phyloP scores from a whole-genome alignment of 768 basidiomycete species.

The Sporobolomyces pararoseus region DNA sequence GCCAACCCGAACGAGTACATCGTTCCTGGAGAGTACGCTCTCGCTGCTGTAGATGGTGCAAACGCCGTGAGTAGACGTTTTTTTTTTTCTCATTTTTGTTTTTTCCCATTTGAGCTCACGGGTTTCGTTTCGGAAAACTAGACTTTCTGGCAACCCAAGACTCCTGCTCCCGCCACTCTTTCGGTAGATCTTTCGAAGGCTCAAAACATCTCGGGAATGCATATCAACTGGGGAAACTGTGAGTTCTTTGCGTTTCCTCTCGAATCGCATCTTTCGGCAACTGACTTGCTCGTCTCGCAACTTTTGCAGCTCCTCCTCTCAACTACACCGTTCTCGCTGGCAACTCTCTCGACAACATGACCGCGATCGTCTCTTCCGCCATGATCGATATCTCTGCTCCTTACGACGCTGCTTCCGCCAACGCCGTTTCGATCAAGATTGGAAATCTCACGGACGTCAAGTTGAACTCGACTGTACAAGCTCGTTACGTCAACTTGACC shows the following conservation, averaged over 20 bases:
- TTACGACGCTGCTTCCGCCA: constrained; percentile 6
- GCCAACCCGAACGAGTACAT: constrained; percentile 5
- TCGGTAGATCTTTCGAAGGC: constrained; percentile 18
- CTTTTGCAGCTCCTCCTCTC: constrained; percentile 17
- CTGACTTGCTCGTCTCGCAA: background rate
- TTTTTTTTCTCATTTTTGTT: too few relatives aligned
- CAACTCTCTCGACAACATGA: constrained; percentile 13
- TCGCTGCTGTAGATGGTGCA: constrained; percentile 36
- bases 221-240: constrained; percentile 39
- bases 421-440: constrained; percentile 5
- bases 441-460: constrained; percentile 32
- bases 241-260: background rate
- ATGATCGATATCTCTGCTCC: constrained; percentile 5
- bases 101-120: too few relatives aligned
- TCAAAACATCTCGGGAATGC: constrained; percentile 22
- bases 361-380: background rate
- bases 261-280: background rate
- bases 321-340: constrained; percentile 16
- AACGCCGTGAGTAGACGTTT: constrained; percentile 33
- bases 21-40: constrained; percentile 34
- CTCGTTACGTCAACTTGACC: constrained; percentile 34
- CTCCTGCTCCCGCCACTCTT: constrained; percentile 8
- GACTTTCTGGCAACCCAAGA: constrained; percentile 37
- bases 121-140: background rate
- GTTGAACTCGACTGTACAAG: background rate